These are phyloP conservation scores for Orbilia blumenaviensis DNA, from an alignment of 2,329 filamentous ascomycete genomes.

Conservation along the genomic window DNA sequence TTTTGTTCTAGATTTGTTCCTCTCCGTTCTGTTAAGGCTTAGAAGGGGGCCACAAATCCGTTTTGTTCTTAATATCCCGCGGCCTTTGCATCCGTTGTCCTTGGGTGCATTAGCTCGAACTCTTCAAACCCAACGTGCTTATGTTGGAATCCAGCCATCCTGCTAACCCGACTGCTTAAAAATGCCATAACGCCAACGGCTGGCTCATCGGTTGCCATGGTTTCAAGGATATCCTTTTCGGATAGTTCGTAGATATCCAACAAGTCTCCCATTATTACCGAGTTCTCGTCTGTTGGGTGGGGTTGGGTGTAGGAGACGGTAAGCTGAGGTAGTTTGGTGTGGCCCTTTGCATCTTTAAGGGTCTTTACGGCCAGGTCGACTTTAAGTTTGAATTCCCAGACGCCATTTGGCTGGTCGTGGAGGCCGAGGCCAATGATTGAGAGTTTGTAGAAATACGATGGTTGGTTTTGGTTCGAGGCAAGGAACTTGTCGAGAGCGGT, in stretches of 20 bases:
- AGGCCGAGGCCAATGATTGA: constrained; percentile 34
- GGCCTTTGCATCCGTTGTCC: constrained; percentile 27
- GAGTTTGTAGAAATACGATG: constrained; percentile 36
- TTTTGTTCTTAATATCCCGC: constrained; percentile 20
- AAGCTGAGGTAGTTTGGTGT: constrained; percentile 47
- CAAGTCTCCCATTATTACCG: constrained; percentile 36
- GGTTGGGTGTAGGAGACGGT: constrained; percentile 33
- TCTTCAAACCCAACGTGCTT: constrained; percentile 49
- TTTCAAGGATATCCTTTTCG: constrained; percentile 45
- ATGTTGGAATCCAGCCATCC: constrained; percentile 46
- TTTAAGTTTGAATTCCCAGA: constrained; percentile 32
- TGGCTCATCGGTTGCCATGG: constrained; percentile 30
- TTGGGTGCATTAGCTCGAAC: constrained; percentile 27
- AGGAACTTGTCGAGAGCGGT: constrained; percentile 33
- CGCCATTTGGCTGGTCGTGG: constrained; percentile 27
- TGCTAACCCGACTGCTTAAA: constrained; percentile 42
- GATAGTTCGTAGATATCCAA: constrained; percentile 50
- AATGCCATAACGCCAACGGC: constrained; percentile 29
- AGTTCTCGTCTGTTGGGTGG: constrained; percentile 19
- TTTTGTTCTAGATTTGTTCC: neutral
- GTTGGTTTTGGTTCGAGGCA: constrained; percentile 9
- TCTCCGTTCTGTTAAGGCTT: neutral
- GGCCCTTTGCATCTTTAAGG: constrained; percentile 28
- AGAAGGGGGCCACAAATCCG: neutral
- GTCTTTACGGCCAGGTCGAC: constrained; percentile 30